Percentiles rank a stretch among this genome's conserved stretches.
These are phyloP conservation scores for Tylopilus balloui DNA, from an alignment of 768 basidiomycete species.

Conservation along the genomic window DNA sequence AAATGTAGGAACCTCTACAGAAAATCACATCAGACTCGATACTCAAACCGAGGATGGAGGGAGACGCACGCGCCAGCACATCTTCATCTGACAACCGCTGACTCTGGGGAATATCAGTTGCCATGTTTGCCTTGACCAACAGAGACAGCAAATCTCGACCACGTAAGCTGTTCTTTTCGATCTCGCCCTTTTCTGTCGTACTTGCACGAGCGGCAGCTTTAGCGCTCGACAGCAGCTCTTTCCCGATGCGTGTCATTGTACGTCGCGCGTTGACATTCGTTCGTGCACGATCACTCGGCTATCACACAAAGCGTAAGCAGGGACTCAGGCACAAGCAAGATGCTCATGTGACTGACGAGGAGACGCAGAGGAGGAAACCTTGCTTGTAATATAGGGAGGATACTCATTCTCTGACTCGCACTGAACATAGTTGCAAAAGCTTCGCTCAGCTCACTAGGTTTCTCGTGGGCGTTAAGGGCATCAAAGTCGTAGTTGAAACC, in stretches of 20 bases:
- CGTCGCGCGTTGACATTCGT: slow-evolving; percentile 26
- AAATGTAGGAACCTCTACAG: background rate
- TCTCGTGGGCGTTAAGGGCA: slow-evolving; percentile 22
- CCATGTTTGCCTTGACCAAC: background rate
- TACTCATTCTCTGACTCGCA: background rate
- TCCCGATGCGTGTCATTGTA: slow-evolving; percentile 49
- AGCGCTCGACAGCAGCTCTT: slow-evolving; percentile 36
- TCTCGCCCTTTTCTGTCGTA: slow-evolving; percentile 20
- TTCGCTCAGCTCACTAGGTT: slow-evolving; percentile 27
- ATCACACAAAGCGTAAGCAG: background rate
- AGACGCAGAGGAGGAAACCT: background rate
- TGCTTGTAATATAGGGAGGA: slow-evolving; percentile 32
- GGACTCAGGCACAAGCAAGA: background rate
- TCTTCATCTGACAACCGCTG: slow-evolving; percentile 16
- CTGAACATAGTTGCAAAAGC: slow-evolving; percentile 30
- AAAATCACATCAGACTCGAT: background rate
- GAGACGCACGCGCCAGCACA: background rate
- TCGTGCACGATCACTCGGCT: slow-evolving; percentile 24
- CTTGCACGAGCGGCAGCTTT: slow-evolving; percentile 4
- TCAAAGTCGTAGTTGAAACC: slow-evolving; percentile 38
- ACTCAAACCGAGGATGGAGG: background rate
- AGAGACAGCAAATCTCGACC: slow-evolving; percentile 51
- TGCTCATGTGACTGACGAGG: background rate
- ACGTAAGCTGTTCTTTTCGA: slow-evolving; percentile 30
- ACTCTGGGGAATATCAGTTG: slow-evolving; percentile 35